Evolutionary conservation across 768 basidiomycete genomes (phyloP).

Genomic region (Boletus subcaerulescens): DNA sequence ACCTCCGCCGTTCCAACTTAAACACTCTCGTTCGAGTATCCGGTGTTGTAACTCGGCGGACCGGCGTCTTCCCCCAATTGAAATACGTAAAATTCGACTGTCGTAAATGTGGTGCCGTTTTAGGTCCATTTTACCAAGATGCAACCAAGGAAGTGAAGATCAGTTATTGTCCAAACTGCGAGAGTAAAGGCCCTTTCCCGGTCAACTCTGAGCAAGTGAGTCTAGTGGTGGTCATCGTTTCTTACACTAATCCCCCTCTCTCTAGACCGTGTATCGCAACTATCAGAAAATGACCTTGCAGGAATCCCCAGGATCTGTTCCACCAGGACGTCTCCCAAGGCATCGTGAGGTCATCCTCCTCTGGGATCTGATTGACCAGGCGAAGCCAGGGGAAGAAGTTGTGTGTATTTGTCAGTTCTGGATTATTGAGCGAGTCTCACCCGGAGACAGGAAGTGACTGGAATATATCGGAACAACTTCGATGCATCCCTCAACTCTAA

Average conservation of each 20-base stretch:
- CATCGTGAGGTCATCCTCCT: slow-evolving; percentile 96
- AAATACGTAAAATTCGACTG: slow-evolving; percentile 99
- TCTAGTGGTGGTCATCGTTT: not conserved
- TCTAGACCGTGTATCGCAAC: slow-evolving; percentile 93
- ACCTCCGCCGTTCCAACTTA: slow-evolving; percentile 86
- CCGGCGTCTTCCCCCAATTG: slow-evolving; percentile 97
- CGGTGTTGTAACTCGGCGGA: slow-evolving; percentile 93
- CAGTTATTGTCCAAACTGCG: slow-evolving; percentile 92
- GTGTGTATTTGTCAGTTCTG: slow-evolving; percentile 44
- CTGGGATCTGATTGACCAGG: slow-evolving; percentile 97
- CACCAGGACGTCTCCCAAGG: slow-evolving; percentile 93
- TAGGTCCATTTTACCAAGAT: slow-evolving; percentile 98
- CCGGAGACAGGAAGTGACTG: slow-evolving; percentile 81
- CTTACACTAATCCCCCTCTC: not conserved
- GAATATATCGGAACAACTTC: slow-evolving; percentile 98
- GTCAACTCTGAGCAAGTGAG: slow-evolving; percentile 94
- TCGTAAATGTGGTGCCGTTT: slow-evolving; percentile 85
- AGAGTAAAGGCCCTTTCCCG: slow-evolving; percentile 90
- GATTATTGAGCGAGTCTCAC: slow-evolving; percentile 7
- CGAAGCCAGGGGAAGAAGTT: slow-evolving; percentile 98
- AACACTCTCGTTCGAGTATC: slow-evolving; percentile 95
- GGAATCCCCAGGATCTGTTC: slow-evolving; percentile 96
- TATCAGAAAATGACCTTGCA: slow-evolving; percentile 99
- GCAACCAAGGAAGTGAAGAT: slow-evolving; percentile 91
- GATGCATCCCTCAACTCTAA: slow-evolving; percentile 97